Evolutionary conservation across 2,329 filamentous ascomycete genomes (phyloP).

Genomic region (Gyromitra esculenta): DNA sequence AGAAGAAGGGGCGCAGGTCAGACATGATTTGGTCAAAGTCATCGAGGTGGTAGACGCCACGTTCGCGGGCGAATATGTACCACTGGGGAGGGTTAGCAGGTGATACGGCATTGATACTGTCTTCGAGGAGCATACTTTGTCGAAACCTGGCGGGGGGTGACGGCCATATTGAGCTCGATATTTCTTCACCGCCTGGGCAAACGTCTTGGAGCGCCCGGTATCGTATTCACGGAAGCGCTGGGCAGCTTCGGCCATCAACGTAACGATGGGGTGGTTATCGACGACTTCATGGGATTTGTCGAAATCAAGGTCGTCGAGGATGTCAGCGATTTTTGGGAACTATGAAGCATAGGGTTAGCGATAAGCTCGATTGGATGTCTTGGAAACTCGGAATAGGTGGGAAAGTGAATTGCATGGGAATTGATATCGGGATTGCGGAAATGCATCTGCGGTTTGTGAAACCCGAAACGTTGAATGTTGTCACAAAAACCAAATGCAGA

Average conservation of each 20-base stretch:
- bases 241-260: conserved; percentile 41
- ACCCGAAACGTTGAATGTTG: not conserved
- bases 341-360: not conserved
- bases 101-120: too few species aligned
- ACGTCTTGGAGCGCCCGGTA: conserved; percentile 62
- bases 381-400: not conserved
- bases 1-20: conserved; percentile 71
- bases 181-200: conserved; percentile 66
- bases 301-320: conserved; percentile 27
- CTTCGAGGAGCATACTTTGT: conserved; percentile 58
- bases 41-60: conserved; percentile 69
- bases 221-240: conserved; percentile 41
- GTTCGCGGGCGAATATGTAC: conserved; percentile 67
- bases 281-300: conserved; percentile 4
- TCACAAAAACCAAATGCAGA: too few species aligned
- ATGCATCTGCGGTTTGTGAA: not conserved
- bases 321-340: not conserved
- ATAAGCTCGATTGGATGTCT: not conserved
- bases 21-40: conserved; percentile 73
- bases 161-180: conserved; percentile 69
- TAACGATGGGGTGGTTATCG: conserved; percentile 39
- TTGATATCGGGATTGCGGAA: not conserved
- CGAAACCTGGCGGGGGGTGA: conserved; percentile 72
- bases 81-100: conserved; percentile 60
- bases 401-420: not conserved